These are phyloP conservation scores for Aureobasidium sp. DNA, from an alignment of 2,329 filamentous ascomycete species.

Conservation along the genomic window DNA sequence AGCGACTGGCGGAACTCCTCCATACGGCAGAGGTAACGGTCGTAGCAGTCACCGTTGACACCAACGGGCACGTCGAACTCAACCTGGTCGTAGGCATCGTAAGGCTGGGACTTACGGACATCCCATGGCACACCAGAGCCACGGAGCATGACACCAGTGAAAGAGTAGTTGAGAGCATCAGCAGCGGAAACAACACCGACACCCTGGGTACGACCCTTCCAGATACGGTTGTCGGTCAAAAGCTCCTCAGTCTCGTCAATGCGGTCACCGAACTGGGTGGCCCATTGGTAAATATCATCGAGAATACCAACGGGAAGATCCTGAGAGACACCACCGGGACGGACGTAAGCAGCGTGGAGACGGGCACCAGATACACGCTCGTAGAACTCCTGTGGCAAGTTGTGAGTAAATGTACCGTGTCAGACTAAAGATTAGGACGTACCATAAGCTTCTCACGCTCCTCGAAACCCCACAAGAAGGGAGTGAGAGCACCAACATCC, in stretches of 20 bases:
- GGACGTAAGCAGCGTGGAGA: constrained; percentile 93
- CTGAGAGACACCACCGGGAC: constrained; percentile 91
- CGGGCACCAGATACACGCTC: constrained; percentile 97
- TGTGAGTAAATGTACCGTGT: background rate
- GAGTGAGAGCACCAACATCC: constrained; percentile 96
- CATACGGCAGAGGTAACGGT: constrained; percentile 98
- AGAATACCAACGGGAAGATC: constrained; percentile 89
- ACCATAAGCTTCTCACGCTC: constrained; percentile 99
- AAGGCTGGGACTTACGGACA: constrained; percentile 91
- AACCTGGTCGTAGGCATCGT: constrained; percentile 95
- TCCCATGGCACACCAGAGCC: constrained; percentile 96
- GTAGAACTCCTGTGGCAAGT: constrained; percentile 76
- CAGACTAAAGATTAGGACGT: constrained; percentile 26
- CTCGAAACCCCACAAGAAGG: constrained; percentile 99
- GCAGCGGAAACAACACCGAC: constrained; percentile 84
- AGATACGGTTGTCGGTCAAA: constrained; percentile 98
- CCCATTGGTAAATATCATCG: constrained; percentile 99
- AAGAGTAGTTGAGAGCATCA: constrained; percentile 94
- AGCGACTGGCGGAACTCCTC: constrained; percentile 98
- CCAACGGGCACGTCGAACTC: constrained; percentile 98
- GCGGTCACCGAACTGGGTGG: constrained; percentile 95
- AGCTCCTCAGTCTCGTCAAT: constrained; percentile 99
- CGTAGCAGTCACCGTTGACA: constrained; percentile 96
- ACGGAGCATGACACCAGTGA: constrained; percentile 95
- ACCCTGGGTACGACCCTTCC: constrained; percentile 86